Conservation (phyloP, 2,329 filamentous ascomycete species). For the Orbilia oligospora region DNA sequence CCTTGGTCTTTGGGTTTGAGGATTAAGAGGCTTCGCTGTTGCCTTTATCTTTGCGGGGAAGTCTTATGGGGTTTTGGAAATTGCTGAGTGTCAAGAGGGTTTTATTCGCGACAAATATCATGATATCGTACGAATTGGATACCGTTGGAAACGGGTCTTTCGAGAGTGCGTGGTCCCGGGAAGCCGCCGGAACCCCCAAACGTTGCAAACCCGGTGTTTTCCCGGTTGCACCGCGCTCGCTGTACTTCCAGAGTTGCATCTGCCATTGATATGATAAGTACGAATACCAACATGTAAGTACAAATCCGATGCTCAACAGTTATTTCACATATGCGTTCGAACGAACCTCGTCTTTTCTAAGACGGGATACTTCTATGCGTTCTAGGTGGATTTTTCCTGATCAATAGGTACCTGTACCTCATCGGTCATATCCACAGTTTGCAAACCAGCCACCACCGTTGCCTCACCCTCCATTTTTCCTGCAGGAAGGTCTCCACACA, state of each 20-base stretch:
- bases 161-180: constrained; percentile 8
- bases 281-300: constrained; percentile 37
- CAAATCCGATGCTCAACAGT: constrained; percentile 42
- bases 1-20: constrained; percentile 6
- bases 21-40: constrained; percentile 26
- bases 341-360: constrained; percentile 47
- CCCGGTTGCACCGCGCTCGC: constrained; percentile 32
- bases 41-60: constrained; percentile 9
- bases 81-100: constrained; percentile 29
- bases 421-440: constrained; percentile 6
- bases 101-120: constrained; percentile 34
- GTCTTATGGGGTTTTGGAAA: constrained; percentile 29
- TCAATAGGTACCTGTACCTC: constrained; percentile 47
- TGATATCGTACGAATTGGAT: constrained; percentile 9
- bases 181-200: constrained; percentile 9
- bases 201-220: constrained; percentile 23
- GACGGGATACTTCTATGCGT: constrained; percentile 42
- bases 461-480: constrained; percentile 61
- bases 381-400: constrained; percentile 44
- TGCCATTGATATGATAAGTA: no score
- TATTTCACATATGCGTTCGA: constrained; percentile 42
- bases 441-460: constrained; percentile 61
- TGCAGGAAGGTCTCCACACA: constrained; percentile 50
- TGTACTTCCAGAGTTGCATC: background rate
- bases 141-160: no score